These are phyloP conservation scores for Salisapilia sapeloensis DNA, from an alignment of 352 stramenopile genomes.

Conservation along the genomic window DNA sequence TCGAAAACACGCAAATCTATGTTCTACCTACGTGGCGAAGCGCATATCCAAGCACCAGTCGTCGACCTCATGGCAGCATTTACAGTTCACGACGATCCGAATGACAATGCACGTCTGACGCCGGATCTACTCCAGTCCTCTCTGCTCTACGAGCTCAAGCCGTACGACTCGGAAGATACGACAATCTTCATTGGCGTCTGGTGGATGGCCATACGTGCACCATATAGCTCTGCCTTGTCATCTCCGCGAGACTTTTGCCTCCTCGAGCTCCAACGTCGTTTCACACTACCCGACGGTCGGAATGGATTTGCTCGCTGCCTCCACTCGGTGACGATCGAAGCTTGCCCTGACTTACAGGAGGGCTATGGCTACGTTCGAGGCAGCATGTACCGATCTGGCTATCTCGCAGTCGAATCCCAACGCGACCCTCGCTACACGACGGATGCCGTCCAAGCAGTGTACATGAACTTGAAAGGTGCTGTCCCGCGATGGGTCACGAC, in stretches of 20 bases:
- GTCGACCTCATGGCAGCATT: slow-evolving; percentile 65
- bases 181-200: slow-evolving; percentile 60
- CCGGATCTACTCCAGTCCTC: slow-evolving; percentile 63
- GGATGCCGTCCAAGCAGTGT: slow-evolving; percentile 66
- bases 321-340: slow-evolving; percentile 78
- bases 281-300: slow-evolving; percentile 31
- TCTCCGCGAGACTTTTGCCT: slow-evolving; percentile 65
- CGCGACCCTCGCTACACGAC: slow-evolving; percentile 55
- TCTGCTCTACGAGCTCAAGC: slow-evolving; percentile 59
- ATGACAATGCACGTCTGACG: slow-evolving; percentile 54
- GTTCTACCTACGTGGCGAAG: slow-evolving; percentile 58
- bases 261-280: slow-evolving; percentile 57
- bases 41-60: slow-evolving; percentile 35
- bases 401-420: slow-evolving; percentile 63
- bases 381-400: slow-evolving; percentile 68
- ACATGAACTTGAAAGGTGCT: slow-evolving; percentile 65
- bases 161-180: slow-evolving; percentile 26
- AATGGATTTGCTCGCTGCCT: slow-evolving; percentile 52
- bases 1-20: slow-evolving; percentile 34
- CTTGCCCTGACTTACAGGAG: slow-evolving; percentile 69
- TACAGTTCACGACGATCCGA: slow-evolving; percentile 56
- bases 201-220: slow-evolving; percentile 49
- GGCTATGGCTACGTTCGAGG: slow-evolving; percentile 53
- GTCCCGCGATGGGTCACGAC: slow-evolving; percentile 51
- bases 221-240: slow-evolving; percentile 58